A percentile compares a stretch with the other conserved stretches of the same genome.
phyloP scores from a whole-genome alignment of 345 rosid species.

The Litchi chinensis region DNA sequence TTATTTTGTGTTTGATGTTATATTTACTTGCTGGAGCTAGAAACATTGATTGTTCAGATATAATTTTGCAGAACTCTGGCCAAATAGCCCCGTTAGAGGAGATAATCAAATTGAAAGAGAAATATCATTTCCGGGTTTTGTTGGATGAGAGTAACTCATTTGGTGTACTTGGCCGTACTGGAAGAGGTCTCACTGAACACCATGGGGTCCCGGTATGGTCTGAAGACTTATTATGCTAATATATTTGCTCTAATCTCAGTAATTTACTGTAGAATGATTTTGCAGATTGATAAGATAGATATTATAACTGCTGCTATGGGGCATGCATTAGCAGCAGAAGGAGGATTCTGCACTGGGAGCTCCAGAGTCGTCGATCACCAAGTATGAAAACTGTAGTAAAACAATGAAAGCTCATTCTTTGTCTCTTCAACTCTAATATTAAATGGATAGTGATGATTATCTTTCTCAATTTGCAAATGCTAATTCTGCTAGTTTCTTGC shows the following conservation, averaged over 20 bases:
- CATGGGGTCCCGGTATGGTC: conserved; percentile 73
- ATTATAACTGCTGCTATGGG: conserved; percentile 96
- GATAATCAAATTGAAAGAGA: conserved; percentile 88
- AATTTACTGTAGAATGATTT: conserved; percentile 16
- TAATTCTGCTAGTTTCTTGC: conserved; percentile 29
- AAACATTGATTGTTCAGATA: not conserved
- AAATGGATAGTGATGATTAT: not conserved
- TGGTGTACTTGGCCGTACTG: conserved; percentile 87
- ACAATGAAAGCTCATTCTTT: too few species aligned
- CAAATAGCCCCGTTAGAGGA: conserved; percentile 90
- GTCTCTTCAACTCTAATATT: not conserved
- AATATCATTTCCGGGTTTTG: conserved; percentile 81
- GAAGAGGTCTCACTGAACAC: conserved; percentile 92
- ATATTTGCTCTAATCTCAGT: conserved; percentile 25
- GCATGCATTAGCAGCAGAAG: conserved; percentile 92
- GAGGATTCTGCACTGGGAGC: conserved; percentile 99
- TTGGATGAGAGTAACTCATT: conserved; percentile 96
- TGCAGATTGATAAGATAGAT: conserved; percentile 95
- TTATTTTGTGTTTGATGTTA: not conserved
- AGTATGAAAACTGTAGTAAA: conserved; percentile 39
- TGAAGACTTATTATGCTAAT: not conserved
- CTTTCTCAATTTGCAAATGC: conserved; percentile 7
- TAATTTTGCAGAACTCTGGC: conserved; percentile 76
- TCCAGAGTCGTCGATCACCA: conserved; percentile 90
- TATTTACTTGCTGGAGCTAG: conserved; percentile 14